Evolutionary conservation across 176 grass and related monocot genomes (phyloP), one percentile per base, ranked within the genome.

Genomic region (Pharus latifolius): DNA sequence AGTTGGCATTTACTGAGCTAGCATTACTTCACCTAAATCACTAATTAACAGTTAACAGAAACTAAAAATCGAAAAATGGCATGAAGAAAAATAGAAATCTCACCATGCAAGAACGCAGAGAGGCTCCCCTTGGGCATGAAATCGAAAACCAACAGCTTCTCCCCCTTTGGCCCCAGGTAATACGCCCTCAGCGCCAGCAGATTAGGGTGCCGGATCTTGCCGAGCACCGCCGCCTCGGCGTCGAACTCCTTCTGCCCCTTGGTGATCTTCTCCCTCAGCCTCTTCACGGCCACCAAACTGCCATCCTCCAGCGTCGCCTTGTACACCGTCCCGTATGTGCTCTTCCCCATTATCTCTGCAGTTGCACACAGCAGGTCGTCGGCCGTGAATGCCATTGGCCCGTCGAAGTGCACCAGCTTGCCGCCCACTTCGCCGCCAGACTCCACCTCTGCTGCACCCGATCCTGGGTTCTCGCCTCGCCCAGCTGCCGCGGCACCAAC

Each of bases 341-440:
- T 61, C 65, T 69, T 69, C 44, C 65, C 65, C 65, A 69, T 69
- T 25, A 69, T 69, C 46, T 69, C 65, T 5, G 65, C 57, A 12
- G 57, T 61, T 29, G 57, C 57, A 14, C 57, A 61, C 10, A 61
- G 26, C 14, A 61, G 28, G 27, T 61, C 57, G 57, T 61, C 57
- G 27, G 57, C 28, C 2, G 57, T 61, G 57, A 61, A 61, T 1
- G 57, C 57, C 27, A 61, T 25, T 29, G 57, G 57, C 28, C 65
- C 65, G 47, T 69, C 65, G 47, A 69, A 69, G 26, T 69, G 65
- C 2, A 69, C 65, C 30, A 69, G 46, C 65, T 69, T 69, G 1
- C 65, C 65, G 16, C 65, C 44, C 15, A 9, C 12, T 3, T 69
- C 65, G 46, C 65, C 65, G 26, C 65, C 24, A 8, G 65, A 3